Percentiles rank a stretch among this genome's conserved stretches.
Conservation (phyloP, 2,329 filamentous ascomycete genomes). For the Clarireedia paspali region DNA sequence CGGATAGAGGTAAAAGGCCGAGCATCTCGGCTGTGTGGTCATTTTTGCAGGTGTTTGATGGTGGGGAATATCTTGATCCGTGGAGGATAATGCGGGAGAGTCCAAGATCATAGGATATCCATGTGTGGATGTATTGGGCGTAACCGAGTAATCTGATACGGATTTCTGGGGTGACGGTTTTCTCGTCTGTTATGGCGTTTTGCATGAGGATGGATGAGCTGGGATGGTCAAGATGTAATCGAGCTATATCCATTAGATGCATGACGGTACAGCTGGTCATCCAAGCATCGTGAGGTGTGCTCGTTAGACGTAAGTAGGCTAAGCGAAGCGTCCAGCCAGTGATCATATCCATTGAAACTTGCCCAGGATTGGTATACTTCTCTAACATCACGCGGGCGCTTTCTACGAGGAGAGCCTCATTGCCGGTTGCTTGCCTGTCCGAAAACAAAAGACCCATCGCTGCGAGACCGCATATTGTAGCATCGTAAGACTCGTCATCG, state of each 20-base stretch:
- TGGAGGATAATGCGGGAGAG: conserved; percentile 1
- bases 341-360: conserved; percentile 15
- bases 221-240: conserved; percentile 21
- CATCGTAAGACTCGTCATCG: conserved; percentile 26
- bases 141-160: conserved; percentile 3
- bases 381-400: conserved; percentile 13
- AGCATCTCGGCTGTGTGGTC: conserved; percentile 8
- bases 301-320: conserved; percentile 19
- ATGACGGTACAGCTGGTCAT: conserved; percentile 19
- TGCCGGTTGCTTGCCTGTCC: conserved; percentile 12
- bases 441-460: conserved; percentile 30
- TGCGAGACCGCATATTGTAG: conserved; percentile 28
- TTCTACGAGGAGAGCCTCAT: conserved; percentile 23
- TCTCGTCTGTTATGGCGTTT: no score
- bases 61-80: neutral
- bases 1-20: conserved; percentile 1
- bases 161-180: neutral
- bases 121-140: conserved; percentile 5
- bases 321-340: conserved; percentile 18
- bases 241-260: conserved; percentile 22
- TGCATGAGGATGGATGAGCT: neutral
- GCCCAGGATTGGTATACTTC: conserved; percentile 5
- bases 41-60: neutral
- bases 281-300: conserved; percentile 22
- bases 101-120: conserved; percentile 6